These are phyloP conservation scores for Alloteropsis semialata DNA, from an alignment of 176 grass and related monocot species.

Conservation along the genomic window DNA sequence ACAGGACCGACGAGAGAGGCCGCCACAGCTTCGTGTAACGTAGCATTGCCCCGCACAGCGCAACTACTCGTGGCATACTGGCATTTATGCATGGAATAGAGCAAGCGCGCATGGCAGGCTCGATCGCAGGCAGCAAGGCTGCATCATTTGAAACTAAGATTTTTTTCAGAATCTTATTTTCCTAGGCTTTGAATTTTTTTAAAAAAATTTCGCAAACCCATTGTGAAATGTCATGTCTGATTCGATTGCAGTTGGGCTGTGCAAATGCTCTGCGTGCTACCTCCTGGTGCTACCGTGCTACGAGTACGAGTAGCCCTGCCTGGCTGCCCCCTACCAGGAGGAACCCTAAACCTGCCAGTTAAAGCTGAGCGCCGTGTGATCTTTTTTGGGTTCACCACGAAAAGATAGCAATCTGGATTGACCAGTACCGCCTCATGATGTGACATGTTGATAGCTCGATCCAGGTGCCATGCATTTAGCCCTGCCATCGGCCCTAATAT, in stretches of 20 bases:
- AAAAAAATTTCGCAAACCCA: neutral
- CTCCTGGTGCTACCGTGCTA: neutral
- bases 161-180: no score
- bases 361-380: constrained; percentile 2
- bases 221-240: neutral
- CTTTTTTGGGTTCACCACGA: constrained; percentile 26
- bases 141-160: no score
- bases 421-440: constrained; percentile 34
- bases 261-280: neutral
- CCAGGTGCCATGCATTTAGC: constrained; percentile 41
- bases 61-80: neutral
- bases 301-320: neutral
- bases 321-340: neutral
- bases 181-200: neutral
- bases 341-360: neutral
- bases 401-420: constrained; percentile 24
- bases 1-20: neutral
- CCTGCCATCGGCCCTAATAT: no score
- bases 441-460: constrained; percentile 28
- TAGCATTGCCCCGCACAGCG: neutral
- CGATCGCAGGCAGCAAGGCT: no score
- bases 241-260: neutral
- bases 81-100: neutral
- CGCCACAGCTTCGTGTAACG: neutral
- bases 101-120: no score